A percentile compares a stretch with the other conserved stretches of the same genome.
Conservation (phyloP, 176 grass and related monocot species). For the Juncus effusus region DNA sequence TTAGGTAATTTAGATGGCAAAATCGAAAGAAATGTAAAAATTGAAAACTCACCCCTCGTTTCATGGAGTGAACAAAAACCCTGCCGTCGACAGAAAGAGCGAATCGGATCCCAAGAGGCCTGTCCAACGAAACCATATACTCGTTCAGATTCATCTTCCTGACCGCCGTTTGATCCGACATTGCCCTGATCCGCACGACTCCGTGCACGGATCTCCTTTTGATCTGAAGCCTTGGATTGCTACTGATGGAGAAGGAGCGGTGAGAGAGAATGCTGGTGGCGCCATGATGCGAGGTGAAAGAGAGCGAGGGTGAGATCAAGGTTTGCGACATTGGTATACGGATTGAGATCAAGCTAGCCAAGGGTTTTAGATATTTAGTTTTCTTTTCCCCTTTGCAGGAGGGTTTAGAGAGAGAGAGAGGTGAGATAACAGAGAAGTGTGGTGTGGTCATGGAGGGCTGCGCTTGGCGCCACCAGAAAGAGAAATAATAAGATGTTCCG, state of each 20-base stretch:
- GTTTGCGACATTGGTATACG: background rate
- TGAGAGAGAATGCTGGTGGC: background rate
- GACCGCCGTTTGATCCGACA: conserved; percentile 3
- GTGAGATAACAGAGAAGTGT: background rate
- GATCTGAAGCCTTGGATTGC: background rate
- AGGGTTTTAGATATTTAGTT: too few relatives aligned
- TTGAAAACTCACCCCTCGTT: conserved; percentile 45
- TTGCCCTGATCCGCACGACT: conserved; percentile 9
- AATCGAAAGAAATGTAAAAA: background rate
- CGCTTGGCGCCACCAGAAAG: too few relatives aligned
- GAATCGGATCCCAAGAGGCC: conserved; percentile 72
- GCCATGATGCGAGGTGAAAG: background rate
- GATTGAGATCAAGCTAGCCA: too few relatives aligned
- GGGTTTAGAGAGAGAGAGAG: background rate
- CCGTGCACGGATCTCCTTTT: background rate
- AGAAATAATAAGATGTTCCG: too few relatives aligned
- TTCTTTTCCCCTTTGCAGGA: too few relatives aligned
- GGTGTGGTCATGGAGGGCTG: too few relatives aligned
- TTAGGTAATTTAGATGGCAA: background rate
- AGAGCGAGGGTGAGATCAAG: background rate
- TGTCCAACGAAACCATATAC: conserved; percentile 89
- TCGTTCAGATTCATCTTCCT: conserved; percentile 71
- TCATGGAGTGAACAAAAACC: conserved; percentile 81
- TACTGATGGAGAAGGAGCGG: background rate
- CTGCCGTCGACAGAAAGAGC: conserved; percentile 64